Percentiles rank a stretch among this genome's conserved stretches.
phyloP scores from a whole-genome alignment of 768 basidiomycete species.

The Pleurotus tuoliensis region DNA sequence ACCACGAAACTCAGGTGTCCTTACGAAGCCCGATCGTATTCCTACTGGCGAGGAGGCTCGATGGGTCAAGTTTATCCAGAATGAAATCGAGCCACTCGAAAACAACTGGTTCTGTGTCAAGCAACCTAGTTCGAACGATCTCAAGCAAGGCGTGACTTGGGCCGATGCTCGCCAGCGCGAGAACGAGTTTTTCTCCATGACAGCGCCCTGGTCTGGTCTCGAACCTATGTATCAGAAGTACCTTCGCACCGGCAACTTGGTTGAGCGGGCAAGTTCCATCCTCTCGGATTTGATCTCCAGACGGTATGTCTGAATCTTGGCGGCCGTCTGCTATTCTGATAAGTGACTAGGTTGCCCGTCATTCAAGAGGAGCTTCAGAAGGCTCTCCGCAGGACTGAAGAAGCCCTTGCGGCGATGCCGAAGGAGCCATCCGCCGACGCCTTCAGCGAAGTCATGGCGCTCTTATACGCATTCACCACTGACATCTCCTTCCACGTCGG shows the following conservation, averaged over 20 bases:
- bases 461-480: slow-evolving; percentile 42
- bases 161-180: slow-evolving; percentile 54
- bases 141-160: slow-evolving; percentile 55
- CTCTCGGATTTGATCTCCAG: slow-evolving; percentile 61
- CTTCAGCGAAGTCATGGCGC: slow-evolving; percentile 47
- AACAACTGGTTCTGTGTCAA: slow-evolving; percentile 63
- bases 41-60: slow-evolving; percentile 45
- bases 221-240: slow-evolving; percentile 46
- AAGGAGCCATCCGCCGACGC: slow-evolving; percentile 53
- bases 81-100: slow-evolving; percentile 45
- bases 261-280: slow-evolving; percentile 52
- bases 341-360: slow-evolving; percentile 34
- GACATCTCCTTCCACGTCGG: slow-evolving; percentile 44
- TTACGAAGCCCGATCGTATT: slow-evolving; percentile 74
- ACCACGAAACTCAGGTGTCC: slow-evolving; percentile 43
- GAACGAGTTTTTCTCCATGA: slow-evolving; percentile 49
- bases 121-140: slow-evolving; percentile 46
- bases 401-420: slow-evolving; percentile 31
- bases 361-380: slow-evolving; percentile 56
- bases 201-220: slow-evolving; percentile 50
- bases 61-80: slow-evolving; percentile 57
- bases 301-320: slow-evolving; percentile 34
- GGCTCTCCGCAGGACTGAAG: slow-evolving; percentile 36
- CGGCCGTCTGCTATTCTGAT: too few species aligned
- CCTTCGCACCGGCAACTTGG: slow-evolving; percentile 54